These are phyloP conservation scores for Flaveria bidentis DNA, from an alignment of 129 eudicot species.

Conservation along the genomic window DNA sequence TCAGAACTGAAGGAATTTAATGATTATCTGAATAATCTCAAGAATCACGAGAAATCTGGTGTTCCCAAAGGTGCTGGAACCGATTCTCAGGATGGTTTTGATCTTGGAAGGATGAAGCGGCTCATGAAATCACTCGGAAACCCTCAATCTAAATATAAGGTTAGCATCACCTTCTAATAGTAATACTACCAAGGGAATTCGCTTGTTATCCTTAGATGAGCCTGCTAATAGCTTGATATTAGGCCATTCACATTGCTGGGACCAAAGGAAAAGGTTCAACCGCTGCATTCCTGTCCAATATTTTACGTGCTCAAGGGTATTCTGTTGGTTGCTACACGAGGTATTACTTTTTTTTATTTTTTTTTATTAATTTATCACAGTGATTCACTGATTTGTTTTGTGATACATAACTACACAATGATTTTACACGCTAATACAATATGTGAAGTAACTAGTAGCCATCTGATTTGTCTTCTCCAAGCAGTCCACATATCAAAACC, in stretches of 20 bases:
- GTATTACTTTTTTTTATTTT: slow-evolving; percentile 30
- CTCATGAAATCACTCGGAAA: slow-evolving; percentile 73
- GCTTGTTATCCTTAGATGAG: neutral
- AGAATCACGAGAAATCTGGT: slow-evolving; percentile 82
- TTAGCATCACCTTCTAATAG: slow-evolving; percentile 4
- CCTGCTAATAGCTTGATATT: slow-evolving; percentile 1
- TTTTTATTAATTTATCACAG: neutral
- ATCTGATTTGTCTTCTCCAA: slow-evolving; percentile 40
- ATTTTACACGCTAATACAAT: too few species aligned
- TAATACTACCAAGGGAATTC: neutral
- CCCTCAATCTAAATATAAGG: slow-evolving; percentile 89
- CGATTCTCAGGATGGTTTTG: slow-evolving; percentile 85
- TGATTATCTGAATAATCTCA: slow-evolving; percentile 65
- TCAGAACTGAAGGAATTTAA: slow-evolving; percentile 57
- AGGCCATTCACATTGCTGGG: slow-evolving; percentile 92
- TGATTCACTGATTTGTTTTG: neutral
- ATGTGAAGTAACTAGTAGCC: slow-evolving; percentile 6
- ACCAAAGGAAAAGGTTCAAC: slow-evolving; percentile 99
- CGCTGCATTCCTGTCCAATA: slow-evolving; percentile 82
- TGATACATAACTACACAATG: neutral
- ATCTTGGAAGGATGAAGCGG: slow-evolving; percentile 84
- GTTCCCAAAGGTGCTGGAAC: slow-evolving; percentile 95
- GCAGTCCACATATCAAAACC: slow-evolving; percentile 87
- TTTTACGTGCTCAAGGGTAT: slow-evolving; percentile 79
- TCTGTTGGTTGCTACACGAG: slow-evolving; percentile 94